Conservation (phyloP, 345 rosid genomes). For the Euphorbia peplus region DNA sequence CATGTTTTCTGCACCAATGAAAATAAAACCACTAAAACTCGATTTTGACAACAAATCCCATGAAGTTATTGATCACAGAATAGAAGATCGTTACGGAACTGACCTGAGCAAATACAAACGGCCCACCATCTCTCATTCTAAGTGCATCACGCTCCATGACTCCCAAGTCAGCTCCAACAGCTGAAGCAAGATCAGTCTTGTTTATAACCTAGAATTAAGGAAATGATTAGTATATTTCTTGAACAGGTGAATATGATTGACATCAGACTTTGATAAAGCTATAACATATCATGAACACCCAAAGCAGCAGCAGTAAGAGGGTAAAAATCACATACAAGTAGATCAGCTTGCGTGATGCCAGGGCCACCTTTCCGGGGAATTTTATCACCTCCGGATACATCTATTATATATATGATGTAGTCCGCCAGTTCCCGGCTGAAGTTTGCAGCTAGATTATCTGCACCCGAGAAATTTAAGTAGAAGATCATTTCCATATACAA, state of each 20-base stretch:
- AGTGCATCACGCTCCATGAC: slow-evolving; percentile 92
- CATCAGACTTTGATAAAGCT: not conserved
- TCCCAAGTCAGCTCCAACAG: slow-evolving; percentile 78
- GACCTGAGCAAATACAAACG: slow-evolving; percentile 93
- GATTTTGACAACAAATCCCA: not conserved
- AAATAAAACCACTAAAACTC: not conserved
- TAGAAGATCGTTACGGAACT: not conserved
- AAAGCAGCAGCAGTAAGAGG: not conserved
- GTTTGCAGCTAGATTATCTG: slow-evolving; percentile 96
- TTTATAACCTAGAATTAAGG: slow-evolving; percentile 63
- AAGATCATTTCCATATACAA: not conserved
- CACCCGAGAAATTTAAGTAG: slow-evolving; percentile 19
- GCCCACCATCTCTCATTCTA: slow-evolving; percentile 96
- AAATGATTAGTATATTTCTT: slow-evolving; percentile 1
- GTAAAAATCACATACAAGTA: slow-evolving; percentile 47
- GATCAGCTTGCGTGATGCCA: slow-evolving; percentile 97
- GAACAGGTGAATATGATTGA: not conserved
- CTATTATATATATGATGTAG: slow-evolving; percentile 89
- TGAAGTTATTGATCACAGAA: not conserved
- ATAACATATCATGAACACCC: not conserved
- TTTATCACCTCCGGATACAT: slow-evolving; percentile 92
- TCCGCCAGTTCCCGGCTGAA: slow-evolving; percentile 96
- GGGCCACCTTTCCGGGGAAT: slow-evolving; percentile 98
- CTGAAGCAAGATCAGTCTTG: slow-evolving; percentile 90
- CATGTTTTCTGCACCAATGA: not conserved